A percentile compares a stretch with the other conserved stretches of the same genome.
phyloP scores from a whole-genome alignment of 371 early-diverging fungal species.

The Apophysomyces elegans region DNA sequence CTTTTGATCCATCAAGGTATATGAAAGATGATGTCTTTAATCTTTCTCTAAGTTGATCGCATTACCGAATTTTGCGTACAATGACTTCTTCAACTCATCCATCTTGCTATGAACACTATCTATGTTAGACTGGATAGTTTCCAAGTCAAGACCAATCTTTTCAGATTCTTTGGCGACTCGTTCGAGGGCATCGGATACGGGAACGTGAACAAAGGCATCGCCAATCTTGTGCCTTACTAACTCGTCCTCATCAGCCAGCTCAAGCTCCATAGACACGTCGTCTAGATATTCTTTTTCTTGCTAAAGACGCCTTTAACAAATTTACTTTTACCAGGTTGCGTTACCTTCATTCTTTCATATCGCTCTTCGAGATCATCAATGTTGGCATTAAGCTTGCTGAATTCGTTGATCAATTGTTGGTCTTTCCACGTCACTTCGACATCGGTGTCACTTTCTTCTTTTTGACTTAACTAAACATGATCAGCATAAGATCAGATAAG shows the following conservation, averaged over 20 bases:
- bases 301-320: conserved; percentile 25
- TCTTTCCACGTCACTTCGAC: conserved; percentile 94
- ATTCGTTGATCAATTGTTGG: conserved; percentile 93
- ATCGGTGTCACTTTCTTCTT: conserved; percentile 83
- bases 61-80: conserved; percentile 93
- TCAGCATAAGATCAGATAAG: background rate
- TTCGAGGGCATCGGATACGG: conserved; percentile 75
- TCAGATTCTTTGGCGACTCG: conserved; percentile 70
- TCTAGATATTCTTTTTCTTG: conserved; percentile 92
- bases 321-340: background rate
- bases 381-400: conserved; percentile 83
- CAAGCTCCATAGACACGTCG: conserved; percentile 88
- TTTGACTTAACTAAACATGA: conserved; percentile 52
- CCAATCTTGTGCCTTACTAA: conserved; percentile 85
- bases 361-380: conserved; percentile 80
- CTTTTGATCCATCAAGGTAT: too few relatives aligned
- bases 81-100: conserved; percentile 80
- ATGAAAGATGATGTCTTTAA: conserved; percentile 28
- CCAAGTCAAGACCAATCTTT: conserved; percentile 62
- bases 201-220: conserved; percentile 84
- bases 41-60: conserved; percentile 93
- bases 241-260: conserved; percentile 93
- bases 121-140: conserved; percentile 68
- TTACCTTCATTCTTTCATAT: conserved; percentile 83
- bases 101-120: conserved; percentile 73